Base-by-base conservation (phyloP, 345 rosid genomes). In the Sisymbrium altissimum region DNA sequence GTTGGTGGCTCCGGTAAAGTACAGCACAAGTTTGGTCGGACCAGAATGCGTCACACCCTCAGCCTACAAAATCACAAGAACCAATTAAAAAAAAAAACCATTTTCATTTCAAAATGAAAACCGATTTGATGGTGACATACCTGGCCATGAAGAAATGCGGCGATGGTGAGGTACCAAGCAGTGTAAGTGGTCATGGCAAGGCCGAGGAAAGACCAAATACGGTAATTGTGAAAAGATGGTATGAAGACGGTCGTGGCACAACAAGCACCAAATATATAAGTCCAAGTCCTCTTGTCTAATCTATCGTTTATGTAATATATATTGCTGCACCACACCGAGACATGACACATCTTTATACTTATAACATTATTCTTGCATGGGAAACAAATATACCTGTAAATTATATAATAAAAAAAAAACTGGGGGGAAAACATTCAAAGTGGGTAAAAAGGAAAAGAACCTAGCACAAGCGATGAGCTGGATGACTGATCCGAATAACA, bases 1-100 rank as follows among this genome's bases (percentile, higher is more conserved):
- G 80, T 94, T 94, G 84, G 98, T 94, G 72, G 98, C 98, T 73
- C 98, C 98, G 78, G 98, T 94, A 83, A 94, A 94, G 84, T 94
- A 94, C 19, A 92, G 83, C 68, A 94, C 98, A 10, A 88, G 56
- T 82, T 87, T 84, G 43, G 84, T 83, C 39, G 98, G 97, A 66
- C 85, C 98, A 23, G 89, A 57, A 81, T 92, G 98, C 7, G 45
- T 76, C 49, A 88, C 98, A 12, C 84, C 89, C 21, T 83, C 88
- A 0, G 3, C 84, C 98, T 92, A 80, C 50, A 53, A 66, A 40
- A 43, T 17, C 73, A 32, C 36, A 43, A 64, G 9, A 48, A 13
- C 54, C 33, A 18, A 12, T 18, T 9, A 19, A 7, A 4, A 72
- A 4, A 64, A 9, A 23, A 50, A 7, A 23, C 25, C 25, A 23